Evolutionary conservation across 495 filamentous ascomycete species (phyloP).

Genomic region (Penicillium egyptiacum): DNA sequence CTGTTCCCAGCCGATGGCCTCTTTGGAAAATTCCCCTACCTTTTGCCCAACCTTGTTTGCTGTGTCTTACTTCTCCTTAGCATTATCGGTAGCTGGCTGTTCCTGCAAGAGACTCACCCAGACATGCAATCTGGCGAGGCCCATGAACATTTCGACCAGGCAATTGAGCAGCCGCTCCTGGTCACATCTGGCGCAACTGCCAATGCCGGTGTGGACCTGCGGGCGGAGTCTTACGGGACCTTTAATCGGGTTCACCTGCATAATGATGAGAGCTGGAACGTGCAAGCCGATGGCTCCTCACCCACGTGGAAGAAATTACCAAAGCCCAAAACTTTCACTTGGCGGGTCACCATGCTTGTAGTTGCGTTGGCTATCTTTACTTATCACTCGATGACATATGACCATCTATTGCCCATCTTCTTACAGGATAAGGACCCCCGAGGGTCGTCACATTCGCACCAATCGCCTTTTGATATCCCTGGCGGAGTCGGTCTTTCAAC

Average conservation of each 20-base stretch:
- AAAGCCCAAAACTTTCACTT: conserved; percentile 57
- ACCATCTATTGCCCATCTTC: conserved; percentile 82
- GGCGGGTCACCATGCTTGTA: conserved; percentile 66
- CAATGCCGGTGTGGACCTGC: conserved; percentile 67
- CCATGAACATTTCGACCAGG: conserved; percentile 48
- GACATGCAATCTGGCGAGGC: conserved; percentile 66
- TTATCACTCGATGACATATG: conserved; percentile 86
- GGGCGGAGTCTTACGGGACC: conserved; percentile 75
- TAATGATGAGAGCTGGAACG: conserved; percentile 49
- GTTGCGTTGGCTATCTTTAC: conserved; percentile 77
- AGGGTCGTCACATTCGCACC: conserved; percentile 23
- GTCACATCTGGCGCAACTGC: conserved; percentile 68
- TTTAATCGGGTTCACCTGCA: conserved; percentile 60
- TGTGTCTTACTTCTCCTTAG: conserved; percentile 68
- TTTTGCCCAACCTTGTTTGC: conserved; percentile 79
- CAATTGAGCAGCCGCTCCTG: conserved; percentile 68
- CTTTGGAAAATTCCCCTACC: conserved; percentile 77
- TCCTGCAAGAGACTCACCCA: conserved; percentile 78
- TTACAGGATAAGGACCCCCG: conserved; percentile 63
- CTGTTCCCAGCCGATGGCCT: conserved; percentile 61
- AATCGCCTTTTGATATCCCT: conserved; percentile 57
- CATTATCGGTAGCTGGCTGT: conserved; percentile 69
- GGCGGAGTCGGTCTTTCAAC: conserved; percentile 75
- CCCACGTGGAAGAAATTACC: conserved; percentile 31
- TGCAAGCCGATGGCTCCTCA: conserved; percentile 48